A percentile compares a stretch with the other conserved stretches of the same genome.
phyloP scores from a whole-genome alignment of 257 asterid genomes.

The Cynanchum wilfordii region DNA sequence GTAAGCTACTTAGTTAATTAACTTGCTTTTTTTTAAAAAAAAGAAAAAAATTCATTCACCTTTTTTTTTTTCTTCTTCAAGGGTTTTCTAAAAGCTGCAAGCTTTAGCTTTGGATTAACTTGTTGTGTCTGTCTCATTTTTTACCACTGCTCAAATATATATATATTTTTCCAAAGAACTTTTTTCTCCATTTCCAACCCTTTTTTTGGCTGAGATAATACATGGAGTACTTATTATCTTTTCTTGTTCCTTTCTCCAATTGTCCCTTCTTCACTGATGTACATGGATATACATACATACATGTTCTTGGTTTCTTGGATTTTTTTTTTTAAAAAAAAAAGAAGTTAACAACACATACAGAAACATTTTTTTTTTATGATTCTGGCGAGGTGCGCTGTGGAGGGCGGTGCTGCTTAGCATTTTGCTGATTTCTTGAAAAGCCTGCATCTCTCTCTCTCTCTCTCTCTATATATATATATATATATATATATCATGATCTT shows the following conservation, averaged over 20 bases:
- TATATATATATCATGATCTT: neutral
- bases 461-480: neutral
- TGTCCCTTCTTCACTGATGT: neutral
- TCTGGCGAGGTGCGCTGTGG: neutral
- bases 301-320: neutral
- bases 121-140: neutral
- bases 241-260: neutral
- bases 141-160: neutral
- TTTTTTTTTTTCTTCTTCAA: neutral
- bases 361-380: neutral
- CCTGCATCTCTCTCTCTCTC: too few relatives aligned
- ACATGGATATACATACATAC: neutral
- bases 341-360: too few relatives aligned
- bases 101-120: neutral
- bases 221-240: neutral
- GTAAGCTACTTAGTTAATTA: constrained; percentile 32
- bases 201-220: neutral
- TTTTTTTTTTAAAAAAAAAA: too few relatives aligned
- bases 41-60: too few relatives aligned
- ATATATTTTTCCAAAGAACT: neutral
- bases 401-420: neutral
- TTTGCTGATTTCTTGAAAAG: neutral
- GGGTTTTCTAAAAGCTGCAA: neutral
- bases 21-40: too few relatives aligned
- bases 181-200: neutral